Percentiles rank a stretch among this genome's conserved stretches.
These are phyloP conservation scores for Penicillium samsonianum DNA, from an alignment of 495 filamentous ascomycete species.

Conservation along the genomic window DNA sequence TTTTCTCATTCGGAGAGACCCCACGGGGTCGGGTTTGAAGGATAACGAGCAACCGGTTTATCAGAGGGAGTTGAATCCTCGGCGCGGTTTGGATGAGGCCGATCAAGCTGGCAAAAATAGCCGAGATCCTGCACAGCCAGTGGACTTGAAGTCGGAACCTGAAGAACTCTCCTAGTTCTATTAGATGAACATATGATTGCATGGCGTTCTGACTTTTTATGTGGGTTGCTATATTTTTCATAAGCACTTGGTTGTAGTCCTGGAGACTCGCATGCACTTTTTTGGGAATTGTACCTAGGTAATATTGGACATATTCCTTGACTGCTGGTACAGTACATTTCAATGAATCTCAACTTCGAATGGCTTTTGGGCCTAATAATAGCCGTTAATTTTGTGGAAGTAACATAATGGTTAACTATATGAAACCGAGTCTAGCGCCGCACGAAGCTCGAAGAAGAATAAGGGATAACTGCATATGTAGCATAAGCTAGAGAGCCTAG, in stretches of 20 bases:
- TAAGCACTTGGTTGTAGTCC: neutral
- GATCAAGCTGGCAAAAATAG: neutral
- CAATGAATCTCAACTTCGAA: neutral
- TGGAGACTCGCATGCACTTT: neutral
- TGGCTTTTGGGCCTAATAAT: neutral
- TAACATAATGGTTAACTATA: neutral
- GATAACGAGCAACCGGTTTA: conserved; percentile 44
- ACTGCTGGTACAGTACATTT: neutral
- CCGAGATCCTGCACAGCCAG: conserved; percentile 7
- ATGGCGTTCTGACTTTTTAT: conserved; percentile 1
- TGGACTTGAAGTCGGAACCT: neutral
- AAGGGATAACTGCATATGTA: neutral
- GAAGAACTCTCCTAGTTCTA: neutral
- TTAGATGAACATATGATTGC: neutral
- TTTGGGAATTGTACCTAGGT: too few species aligned
- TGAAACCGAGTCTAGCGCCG: neutral
- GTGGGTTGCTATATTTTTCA: conserved; percentile 3
- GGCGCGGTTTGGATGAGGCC: conserved; percentile 8
- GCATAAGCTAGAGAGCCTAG: neutral
- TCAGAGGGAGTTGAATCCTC: conserved; percentile 33
- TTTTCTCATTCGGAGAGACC: conserved; percentile 72
- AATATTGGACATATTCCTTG: neutral
- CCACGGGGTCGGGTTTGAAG: conserved; percentile 48
- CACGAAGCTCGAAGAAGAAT: neutral
- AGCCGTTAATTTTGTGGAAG: neutral